Evolutionary conservation across 139 green algal genomes (phyloP).

Genomic region (Chlorella ohadii): DNA sequence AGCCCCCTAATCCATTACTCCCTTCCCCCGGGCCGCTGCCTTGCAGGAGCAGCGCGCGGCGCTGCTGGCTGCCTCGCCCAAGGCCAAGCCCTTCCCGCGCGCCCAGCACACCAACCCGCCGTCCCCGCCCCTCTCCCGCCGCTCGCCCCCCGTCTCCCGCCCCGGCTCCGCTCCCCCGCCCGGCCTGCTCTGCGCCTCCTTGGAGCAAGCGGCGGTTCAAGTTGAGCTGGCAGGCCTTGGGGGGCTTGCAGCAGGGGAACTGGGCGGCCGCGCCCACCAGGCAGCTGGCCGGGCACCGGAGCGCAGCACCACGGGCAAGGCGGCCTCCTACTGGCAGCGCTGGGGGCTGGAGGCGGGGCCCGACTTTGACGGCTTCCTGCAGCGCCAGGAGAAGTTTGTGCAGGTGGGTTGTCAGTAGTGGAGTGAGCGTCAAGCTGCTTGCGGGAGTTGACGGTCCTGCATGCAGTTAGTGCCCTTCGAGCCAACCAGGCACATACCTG

Average conservation of each 20-base stretch:
- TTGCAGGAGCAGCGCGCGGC: neutral
- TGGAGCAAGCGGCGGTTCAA: neutral
- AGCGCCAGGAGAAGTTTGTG: slow-evolving; percentile 1
- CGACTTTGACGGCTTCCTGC: slow-evolving; percentile 1
- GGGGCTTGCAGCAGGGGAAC: too few relatives aligned
- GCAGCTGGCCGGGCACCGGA: too few relatives aligned
- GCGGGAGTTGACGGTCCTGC: too few relatives aligned
- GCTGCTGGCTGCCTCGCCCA: neutral
- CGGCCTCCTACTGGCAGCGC: neutral
- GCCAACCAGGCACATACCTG: too few relatives aligned
- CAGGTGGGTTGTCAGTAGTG: neutral
- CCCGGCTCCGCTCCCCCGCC: neutral
- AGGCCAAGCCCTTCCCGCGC: neutral
- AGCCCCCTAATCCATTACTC: too few relatives aligned
- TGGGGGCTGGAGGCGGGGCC: neutral
- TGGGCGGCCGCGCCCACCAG: too few relatives aligned
- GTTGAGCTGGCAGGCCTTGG: too few relatives aligned
- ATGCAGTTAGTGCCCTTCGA: too few relatives aligned
- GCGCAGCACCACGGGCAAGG: neutral
- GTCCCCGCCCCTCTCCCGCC: slow-evolving; percentile 4
- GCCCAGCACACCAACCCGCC: neutral
- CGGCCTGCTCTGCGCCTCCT: neutral
- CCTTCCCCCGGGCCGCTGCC: too few relatives aligned
- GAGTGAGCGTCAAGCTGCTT: too few relatives aligned
- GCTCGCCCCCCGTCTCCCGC: neutral